Percentiles rank a stretch among this genome's conserved stretches.
Conservation (phyloP, 139 green algal species). For the Desmodesmus armatus region DNA sequence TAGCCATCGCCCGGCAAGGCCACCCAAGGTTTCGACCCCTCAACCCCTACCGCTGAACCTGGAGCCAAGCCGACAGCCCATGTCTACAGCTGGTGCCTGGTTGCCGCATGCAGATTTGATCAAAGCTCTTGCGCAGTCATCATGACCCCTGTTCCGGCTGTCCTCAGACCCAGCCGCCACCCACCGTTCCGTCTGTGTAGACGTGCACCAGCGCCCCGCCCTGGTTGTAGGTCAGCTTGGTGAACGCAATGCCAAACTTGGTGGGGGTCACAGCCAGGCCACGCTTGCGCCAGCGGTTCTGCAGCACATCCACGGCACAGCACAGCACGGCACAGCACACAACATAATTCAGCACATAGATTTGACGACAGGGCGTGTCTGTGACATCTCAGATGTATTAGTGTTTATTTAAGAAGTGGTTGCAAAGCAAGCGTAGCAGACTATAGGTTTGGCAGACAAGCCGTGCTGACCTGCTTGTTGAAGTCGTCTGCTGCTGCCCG, state of each 20-base stretch:
- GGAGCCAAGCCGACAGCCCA: no score
- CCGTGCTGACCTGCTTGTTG: conserved; percentile 49
- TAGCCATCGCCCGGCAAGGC: no score
- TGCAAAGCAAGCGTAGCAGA: neutral
- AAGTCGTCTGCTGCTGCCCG: conserved; percentile 64
- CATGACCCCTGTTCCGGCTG: no score
- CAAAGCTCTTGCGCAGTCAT: no score
- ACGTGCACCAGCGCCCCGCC: conserved; percentile 94
- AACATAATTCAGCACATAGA: no score
- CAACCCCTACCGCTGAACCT: no score
- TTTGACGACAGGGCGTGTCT: no score
- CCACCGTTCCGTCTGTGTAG: conserved; percentile 91
- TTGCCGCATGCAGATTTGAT: no score
- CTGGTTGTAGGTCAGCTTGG: conserved; percentile 89
- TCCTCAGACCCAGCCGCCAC: no score
- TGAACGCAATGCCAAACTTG: conserved; percentile 99
- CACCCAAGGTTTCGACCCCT: no score
- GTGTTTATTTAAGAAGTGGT: neutral
- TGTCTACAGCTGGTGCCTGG: neutral
- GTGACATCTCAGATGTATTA: no score
- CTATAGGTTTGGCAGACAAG: neutral
- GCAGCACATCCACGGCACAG: neutral
- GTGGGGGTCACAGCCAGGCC: conserved; percentile 90
- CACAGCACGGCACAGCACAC: no score
- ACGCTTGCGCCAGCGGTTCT: conserved; percentile 85